These are phyloP conservation scores for Cyberlindnera subsufficiens DNA, from an alignment of 805 yeast genomes.

Conservation along the genomic window DNA sequence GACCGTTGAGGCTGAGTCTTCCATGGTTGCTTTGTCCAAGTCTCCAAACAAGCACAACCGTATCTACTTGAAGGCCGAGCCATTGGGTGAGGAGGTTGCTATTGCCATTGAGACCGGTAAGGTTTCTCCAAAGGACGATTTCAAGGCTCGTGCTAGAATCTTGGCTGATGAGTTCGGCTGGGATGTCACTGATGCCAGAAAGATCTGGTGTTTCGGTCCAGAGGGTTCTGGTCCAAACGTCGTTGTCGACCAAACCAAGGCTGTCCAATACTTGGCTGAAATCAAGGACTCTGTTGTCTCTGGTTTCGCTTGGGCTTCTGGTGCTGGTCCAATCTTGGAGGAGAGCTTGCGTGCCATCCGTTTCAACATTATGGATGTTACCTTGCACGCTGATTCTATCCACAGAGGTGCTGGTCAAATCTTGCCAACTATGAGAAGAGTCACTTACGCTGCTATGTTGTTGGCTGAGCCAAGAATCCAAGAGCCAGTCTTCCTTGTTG, in stretches of 20 bases:
- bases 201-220: constrained; percentile 99
- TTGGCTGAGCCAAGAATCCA: constrained; percentile 98
- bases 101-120: constrained; percentile 90
- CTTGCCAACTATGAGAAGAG: constrained; percentile 99
- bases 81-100: constrained; percentile 89
- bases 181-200: constrained; percentile 99
- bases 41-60: constrained; percentile 99
- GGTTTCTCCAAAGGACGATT: constrained; percentile 92
- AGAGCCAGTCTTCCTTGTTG: constrained; percentile 99
- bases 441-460: constrained; percentile 95
- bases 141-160: constrained; percentile 98
- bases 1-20: constrained; percentile 90
- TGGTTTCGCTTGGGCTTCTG: constrained; percentile 99
- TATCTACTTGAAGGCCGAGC: constrained; percentile 96
- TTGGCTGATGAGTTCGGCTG: constrained; percentile 99
- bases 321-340: constrained; percentile 98
- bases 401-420: constrained; percentile 99
- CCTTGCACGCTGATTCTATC: constrained; percentile 99
- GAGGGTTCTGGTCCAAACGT: constrained; percentile 98
- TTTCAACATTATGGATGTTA: constrained; percentile 97
- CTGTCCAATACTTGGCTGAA: constrained; percentile 97
- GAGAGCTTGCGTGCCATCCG: constrained; percentile 95
- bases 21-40: constrained; percentile 95
- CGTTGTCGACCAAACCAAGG: constrained; percentile 99
- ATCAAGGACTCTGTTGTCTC: constrained; percentile 99